Percentiles rank a stretch among this genome's conserved stretches.
These are phyloP conservation scores for Verticillium zaregamsianum DNA, from an alignment of 2,329 filamentous ascomycete species.

Conservation along the genomic window DNA sequence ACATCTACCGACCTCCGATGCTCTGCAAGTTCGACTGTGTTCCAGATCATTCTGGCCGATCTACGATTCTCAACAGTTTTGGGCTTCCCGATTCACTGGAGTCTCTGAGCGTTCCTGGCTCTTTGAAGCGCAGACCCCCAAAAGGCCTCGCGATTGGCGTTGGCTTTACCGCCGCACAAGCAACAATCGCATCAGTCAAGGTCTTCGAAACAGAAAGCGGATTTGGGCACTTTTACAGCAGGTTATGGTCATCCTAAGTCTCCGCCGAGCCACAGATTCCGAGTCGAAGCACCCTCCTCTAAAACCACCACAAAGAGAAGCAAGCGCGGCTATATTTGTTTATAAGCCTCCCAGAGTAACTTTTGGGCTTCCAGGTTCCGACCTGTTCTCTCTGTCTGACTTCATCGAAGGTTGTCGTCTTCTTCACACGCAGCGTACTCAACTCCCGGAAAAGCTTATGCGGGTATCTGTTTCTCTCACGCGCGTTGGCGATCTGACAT, in stretches of 20 bases:
- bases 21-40: not conserved
- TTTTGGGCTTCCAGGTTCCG: not conserved
- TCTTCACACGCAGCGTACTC: not conserved
- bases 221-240: not conserved
- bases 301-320: not conserved
- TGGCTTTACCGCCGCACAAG: conserved; percentile 1
- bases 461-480: not conserved
- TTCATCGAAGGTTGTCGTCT: not conserved
- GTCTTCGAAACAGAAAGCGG: not conserved
- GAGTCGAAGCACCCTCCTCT: not conserved
- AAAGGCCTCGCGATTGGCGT: not conserved
- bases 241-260: not conserved
- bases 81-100: conserved; percentile 8
- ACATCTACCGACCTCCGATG: not conserved
- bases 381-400: not conserved
- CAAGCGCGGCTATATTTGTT: not conserved
- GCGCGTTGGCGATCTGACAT: not conserved
- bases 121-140: conserved; percentile 3
- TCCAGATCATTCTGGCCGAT: conserved; percentile 2
- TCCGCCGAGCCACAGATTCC: not conserved
- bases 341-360: not conserved
- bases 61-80: conserved; percentile 7
- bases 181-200: not conserved
- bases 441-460: not conserved
- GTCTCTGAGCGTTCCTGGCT: conserved; percentile 7